Percentiles rank a stretch among this genome's conserved stretches.
Evolutionary conservation across 306 rosid species (phyloP).

Genomic region (Malus domestica): DNA sequence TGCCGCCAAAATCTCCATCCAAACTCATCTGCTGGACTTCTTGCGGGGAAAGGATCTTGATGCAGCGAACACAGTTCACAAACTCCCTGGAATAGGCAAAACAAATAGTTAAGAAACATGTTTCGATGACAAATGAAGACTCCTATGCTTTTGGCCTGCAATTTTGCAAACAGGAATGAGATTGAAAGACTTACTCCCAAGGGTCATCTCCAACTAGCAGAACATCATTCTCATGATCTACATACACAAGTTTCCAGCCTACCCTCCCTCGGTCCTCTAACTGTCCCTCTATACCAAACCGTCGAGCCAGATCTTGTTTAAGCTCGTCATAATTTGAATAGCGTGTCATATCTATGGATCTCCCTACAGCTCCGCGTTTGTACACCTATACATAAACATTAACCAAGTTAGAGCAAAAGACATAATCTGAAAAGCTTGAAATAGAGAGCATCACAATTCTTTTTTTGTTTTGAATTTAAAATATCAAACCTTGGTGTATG

Average conservation of each 20-base stretch:
- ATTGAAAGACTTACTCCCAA: conserved; percentile 68
- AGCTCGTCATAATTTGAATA: conserved; percentile 84
- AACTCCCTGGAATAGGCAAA: conserved; percentile 57
- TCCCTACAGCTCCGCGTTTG: conserved; percentile 98
- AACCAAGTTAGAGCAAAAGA: conserved; percentile 14
- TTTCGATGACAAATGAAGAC: background rate
- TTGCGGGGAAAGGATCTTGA: conserved; percentile 87
- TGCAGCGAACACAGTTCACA: conserved; percentile 85
- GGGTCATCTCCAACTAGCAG: conserved; percentile 97
- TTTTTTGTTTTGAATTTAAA: background rate
- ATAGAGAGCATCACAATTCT: background rate
- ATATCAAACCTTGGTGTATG: conserved; percentile 81
- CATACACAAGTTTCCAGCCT: conserved; percentile 96
- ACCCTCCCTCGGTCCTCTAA: conserved; percentile 77
- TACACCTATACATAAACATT: conserved; percentile 49
- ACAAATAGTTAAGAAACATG: background rate
- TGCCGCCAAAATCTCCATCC: conserved; percentile 75
- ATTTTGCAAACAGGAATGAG: background rate
- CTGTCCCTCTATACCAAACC: conserved; percentile 93
- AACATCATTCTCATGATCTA: conserved; percentile 89
- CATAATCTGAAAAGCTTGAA: background rate
- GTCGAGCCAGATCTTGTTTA: conserved; percentile 83
- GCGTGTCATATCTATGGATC: conserved; percentile 85
- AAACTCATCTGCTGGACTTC: conserved; percentile 96
- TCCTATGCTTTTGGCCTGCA: background rate